Conservation (phyloP, 2,329 filamentous ascomycete genomes). For the Pseudogymnoascus sp. region DNA sequence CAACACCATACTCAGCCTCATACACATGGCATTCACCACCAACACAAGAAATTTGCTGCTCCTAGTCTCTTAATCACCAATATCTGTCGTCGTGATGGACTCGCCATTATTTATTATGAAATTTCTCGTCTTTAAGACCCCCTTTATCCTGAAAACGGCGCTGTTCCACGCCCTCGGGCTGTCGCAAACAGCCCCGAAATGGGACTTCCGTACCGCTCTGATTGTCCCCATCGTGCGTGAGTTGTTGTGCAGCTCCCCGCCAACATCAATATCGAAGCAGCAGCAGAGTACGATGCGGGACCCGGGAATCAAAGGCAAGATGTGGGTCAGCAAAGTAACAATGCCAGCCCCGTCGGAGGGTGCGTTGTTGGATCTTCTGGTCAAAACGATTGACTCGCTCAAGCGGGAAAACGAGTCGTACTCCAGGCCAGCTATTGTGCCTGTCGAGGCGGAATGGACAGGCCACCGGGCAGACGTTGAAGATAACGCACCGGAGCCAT, state of each 20-base stretch:
- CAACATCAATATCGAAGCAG: conserved; percentile 42
- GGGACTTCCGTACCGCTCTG: conserved; percentile 69
- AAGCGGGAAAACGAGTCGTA: conserved; percentile 27
- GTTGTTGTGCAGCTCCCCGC: conserved; percentile 37
- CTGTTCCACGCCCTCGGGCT: conserved; percentile 56
- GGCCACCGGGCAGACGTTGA: conserved; percentile 53
- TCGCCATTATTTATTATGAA: conserved; percentile 19
- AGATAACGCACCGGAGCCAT: conserved; percentile 41
- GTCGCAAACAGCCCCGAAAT: conserved; percentile 64
- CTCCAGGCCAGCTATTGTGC: conserved; percentile 41
- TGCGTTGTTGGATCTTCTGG: conserved; percentile 48
- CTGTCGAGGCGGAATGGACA: conserved; percentile 68
- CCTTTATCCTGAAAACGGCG: conserved; percentile 53
- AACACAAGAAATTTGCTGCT: too few relatives aligned
- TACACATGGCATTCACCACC: too few relatives aligned
- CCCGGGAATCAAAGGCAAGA: conserved; percentile 62
- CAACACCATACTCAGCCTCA: too few relatives aligned
- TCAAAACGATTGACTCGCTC: conserved; percentile 48
- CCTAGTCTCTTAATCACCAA: background rate
- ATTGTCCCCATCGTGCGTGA: conserved; percentile 62
- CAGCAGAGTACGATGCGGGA: conserved; percentile 58
- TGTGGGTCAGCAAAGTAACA: conserved; percentile 71
- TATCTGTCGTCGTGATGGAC: conserved; percentile 28
- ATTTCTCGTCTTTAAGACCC: conserved; percentile 42
- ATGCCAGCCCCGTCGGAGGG: conserved; percentile 50